Evolutionary conservation across 345 rosid species (phyloP).

Genomic region (Lumnitzera racemosa): DNA sequence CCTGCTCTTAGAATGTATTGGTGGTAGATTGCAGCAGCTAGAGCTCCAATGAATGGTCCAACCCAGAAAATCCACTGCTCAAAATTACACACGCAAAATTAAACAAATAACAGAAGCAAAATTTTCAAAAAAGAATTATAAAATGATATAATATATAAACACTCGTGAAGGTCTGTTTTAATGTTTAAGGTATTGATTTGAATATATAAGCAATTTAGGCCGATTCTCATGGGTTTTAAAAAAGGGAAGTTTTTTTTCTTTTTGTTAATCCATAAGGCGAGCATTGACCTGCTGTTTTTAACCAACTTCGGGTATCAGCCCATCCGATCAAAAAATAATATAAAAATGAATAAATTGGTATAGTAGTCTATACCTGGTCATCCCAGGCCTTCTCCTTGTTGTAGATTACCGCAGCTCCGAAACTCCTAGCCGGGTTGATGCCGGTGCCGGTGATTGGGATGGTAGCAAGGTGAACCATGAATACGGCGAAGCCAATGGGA

Average conservation of each 20-base stretch:
- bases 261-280: no score
- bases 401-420: slow-evolving; percentile 35
- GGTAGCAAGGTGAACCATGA: slow-evolving; percentile 42
- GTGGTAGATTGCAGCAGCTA: slow-evolving; percentile 33
- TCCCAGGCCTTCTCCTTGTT: slow-evolving; percentile 32
- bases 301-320: no score
- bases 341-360: neutral
- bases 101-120: neutral
- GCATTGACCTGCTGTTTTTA: no score
- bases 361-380: slow-evolving; percentile 25
- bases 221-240: no score
- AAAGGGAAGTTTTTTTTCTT: no score
- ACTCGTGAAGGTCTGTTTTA: no score
- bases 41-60: slow-evolving; percentile 40
- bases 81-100: neutral
- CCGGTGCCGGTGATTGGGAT: slow-evolving; percentile 42
- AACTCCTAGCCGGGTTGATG: slow-evolving; percentile 40
- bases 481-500: slow-evolving; percentile 41
- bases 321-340: neutral
- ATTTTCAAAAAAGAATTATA: no score
- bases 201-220: no score
- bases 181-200: no score
- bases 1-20: slow-evolving; percentile 30
- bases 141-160: no score
- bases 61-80: slow-evolving; percentile 48